These are phyloP conservation scores for Gastrodia elata DNA, from an alignment of 106 monocot genomes.

Conservation along the genomic window DNA sequence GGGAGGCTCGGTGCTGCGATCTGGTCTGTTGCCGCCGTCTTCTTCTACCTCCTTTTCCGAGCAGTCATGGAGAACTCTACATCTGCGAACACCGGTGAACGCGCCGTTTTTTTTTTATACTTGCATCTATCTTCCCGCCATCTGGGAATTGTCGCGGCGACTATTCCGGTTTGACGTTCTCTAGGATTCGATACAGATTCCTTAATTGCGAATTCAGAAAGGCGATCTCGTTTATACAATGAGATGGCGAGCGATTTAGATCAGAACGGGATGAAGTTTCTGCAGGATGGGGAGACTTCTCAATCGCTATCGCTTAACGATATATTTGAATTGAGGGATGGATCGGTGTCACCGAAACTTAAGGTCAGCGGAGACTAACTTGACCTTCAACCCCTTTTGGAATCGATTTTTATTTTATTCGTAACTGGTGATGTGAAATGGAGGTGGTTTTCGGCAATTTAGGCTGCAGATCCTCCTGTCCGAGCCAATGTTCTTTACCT, in stretches of 20 bases:
- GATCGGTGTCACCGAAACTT: slow-evolving; percentile 43
- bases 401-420: background rate
- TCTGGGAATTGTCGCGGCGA: background rate
- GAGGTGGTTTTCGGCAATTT: background rate
- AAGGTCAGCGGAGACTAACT: slow-evolving; percentile 27
- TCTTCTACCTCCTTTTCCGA: slow-evolving; percentile 26
- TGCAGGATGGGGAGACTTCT: slow-evolving; percentile 73
- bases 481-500: slow-evolving; percentile 82
- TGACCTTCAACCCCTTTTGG: background rate
- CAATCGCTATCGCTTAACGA: slow-evolving; percentile 74
- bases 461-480: slow-evolving; percentile 82
- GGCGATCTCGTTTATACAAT: slow-evolving; percentile 56
- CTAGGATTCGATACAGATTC: slow-evolving; percentile 3
- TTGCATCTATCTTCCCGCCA: background rate
- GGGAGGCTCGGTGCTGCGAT: slow-evolving; percentile 13
- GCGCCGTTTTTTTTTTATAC: background rate
- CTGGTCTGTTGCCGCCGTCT: slow-evolving; percentile 23
- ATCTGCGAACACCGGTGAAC: background rate
- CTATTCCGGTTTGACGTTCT: background rate
- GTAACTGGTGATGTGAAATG: background rate
- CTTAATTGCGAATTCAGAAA: slow-evolving; percentile 19
- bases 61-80: slow-evolving; percentile 21
- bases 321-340: slow-evolving; percentile 49
- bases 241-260: slow-evolving; percentile 77
- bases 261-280: slow-evolving; percentile 59